phyloP scores from a whole-genome alignment of 1,139 yeast genomes.

The Yamadazyma conglobata region DNA sequence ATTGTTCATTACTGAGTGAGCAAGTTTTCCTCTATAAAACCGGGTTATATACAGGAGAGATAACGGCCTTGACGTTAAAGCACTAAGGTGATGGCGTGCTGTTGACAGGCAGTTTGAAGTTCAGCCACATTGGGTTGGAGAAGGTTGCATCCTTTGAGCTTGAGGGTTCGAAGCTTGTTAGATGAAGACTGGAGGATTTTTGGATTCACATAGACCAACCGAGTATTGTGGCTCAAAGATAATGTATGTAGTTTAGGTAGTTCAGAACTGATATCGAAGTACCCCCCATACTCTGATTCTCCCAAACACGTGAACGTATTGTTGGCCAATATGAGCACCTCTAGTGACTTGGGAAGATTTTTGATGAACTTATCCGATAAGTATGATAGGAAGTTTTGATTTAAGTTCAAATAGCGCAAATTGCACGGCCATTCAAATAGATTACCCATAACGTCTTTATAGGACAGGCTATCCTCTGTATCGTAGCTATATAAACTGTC shows the following conservation, averaged over 20 bases:
- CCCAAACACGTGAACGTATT: constrained; percentile 14
- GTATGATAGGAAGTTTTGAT: constrained; percentile 23
- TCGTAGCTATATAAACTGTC: constrained; percentile 3
- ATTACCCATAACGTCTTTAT: constrained; percentile 21
- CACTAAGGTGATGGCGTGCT: no score
- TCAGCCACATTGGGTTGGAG: no score
- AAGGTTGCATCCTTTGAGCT: constrained; percentile 1
- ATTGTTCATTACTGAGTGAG: no score
- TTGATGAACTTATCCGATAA: constrained; percentile 21
- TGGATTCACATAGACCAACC: constrained; percentile 15
- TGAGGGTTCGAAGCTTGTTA: background rate
- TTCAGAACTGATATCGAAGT: constrained; percentile 8
- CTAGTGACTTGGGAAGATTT: constrained; percentile 27
- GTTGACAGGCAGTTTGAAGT: no score
- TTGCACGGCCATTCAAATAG: constrained; percentile 29
- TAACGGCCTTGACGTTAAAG: no score
- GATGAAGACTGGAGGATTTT: constrained; percentile 5
- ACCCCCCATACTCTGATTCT: constrained; percentile 11
- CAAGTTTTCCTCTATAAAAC: no score
- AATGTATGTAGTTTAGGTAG: constrained; percentile 19
- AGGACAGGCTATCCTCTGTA: background rate
- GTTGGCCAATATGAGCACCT: constrained; percentile 18
- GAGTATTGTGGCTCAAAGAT: constrained; percentile 16
- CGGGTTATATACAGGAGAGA: no score
- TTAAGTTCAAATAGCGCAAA: constrained; percentile 23